Evolutionary conservation across 331 rosid genomes (phyloP), one percentile per base, ranked within the genome.

Genomic region (Malus hybrid): DNA sequence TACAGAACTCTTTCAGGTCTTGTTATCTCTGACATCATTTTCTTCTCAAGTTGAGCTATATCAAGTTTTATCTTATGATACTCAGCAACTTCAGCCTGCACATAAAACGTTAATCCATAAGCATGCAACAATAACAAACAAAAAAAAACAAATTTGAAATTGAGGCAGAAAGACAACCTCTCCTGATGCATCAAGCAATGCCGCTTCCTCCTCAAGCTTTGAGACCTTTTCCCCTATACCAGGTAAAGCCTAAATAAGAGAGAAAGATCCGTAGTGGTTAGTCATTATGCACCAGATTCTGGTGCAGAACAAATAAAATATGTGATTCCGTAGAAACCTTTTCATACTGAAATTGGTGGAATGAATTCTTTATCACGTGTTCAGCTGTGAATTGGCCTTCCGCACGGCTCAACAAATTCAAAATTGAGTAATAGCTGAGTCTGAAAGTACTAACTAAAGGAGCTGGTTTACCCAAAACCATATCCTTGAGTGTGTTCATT

Each of bases 301-400:
- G 16, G 3, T 58, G 56, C 32, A 76, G 81, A 57, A 34, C 28
- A 44, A 73, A 29, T 44, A 57, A 77, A 56, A 75, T 28, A 71
- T 79, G 78, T 69, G 79, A 71, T 63, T 75, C 30, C 58, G 78
- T 58, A 77, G 66, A 85, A 78, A 94, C 97, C 99, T 94, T 94
- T 80, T 94, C 99, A 77, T 94, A 81, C 84, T 94, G 99, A 84
- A 94, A 94, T 77, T 94, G 99, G 81, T 92, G 99, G 82, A 94
- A 90, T 73, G 97, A 94, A 83, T 92, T 90, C 85, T 84, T 88
- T 79, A 94, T 94, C 62, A 94, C 99, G 2, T 92, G 99, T 71
- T 94, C 99, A 5, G 99, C 97, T 32, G 97, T 92, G 80, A 94
- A 94, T 75, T 94, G 99, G 78, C 99, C 99, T 86, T 94, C 99